Conservation (phyloP, 805 yeast genomes). For the Nakazawaea peltata region DNA sequence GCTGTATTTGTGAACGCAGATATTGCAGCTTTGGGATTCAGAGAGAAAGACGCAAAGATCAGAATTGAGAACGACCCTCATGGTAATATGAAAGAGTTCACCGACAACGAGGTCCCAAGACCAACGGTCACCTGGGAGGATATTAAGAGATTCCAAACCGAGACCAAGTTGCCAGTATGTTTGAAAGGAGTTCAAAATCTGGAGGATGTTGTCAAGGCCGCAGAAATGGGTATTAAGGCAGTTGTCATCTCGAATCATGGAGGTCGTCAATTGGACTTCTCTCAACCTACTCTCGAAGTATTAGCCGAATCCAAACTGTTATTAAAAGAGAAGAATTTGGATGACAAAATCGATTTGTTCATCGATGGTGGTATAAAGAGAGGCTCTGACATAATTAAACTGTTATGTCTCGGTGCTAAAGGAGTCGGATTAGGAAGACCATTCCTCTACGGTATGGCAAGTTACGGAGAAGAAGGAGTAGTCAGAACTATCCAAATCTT, state of each 20-base stretch:
- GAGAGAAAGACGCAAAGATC: slow-evolving; percentile 76
- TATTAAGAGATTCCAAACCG: slow-evolving; percentile 41
- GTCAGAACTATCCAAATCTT: slow-evolving; percentile 52
- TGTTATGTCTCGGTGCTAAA: slow-evolving; percentile 34
- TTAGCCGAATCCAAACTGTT: slow-evolving; percentile 45
- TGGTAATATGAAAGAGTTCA: slow-evolving; percentile 23
- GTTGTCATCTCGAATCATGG: slow-evolving; percentile 69
- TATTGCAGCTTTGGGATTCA: slow-evolving; percentile 75
- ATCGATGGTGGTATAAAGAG: slow-evolving; percentile 38
- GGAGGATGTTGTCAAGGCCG: slow-evolving; percentile 56
- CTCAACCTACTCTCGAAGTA: slow-evolving; percentile 54
- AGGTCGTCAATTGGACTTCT: slow-evolving; percentile 61
- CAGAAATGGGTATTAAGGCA: slow-evolving; percentile 52
- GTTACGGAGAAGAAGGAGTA: slow-evolving; percentile 75
- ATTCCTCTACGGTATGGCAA: slow-evolving; percentile 67
- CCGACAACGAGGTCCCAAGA: slow-evolving; percentile 37
- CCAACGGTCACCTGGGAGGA: slow-evolving; percentile 54
- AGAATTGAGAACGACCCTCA: slow-evolving; percentile 44
- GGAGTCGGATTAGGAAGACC: slow-evolving; percentile 68
- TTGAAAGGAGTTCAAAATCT: slow-evolving; percentile 61
- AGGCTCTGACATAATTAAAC: slow-evolving; percentile 34
- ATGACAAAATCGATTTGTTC: slow-evolving; percentile 28
- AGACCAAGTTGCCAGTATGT: slow-evolving; percentile 38
- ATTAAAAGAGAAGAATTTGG: slow-evolving; percentile 30
- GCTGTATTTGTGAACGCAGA: slow-evolving; percentile 83